Evolutionary conservation across 2,329 filamentous ascomycete genomes (phyloP).

Genomic region (Fusarium decemcellulare): DNA sequence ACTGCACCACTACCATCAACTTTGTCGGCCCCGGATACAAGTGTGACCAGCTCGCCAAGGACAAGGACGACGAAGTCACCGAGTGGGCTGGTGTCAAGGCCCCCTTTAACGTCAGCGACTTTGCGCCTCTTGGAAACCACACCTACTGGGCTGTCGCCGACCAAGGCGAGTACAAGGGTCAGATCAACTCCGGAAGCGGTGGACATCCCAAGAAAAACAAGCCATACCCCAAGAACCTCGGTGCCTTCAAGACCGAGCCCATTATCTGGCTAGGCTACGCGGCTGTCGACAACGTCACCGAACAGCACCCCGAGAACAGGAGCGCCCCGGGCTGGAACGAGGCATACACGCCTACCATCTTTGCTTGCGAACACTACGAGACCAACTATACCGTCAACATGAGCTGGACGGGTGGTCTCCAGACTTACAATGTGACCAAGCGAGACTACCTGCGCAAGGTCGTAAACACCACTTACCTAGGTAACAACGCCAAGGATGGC

Average conservation of each 20-base stretch:
- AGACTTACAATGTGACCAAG: slow-evolving; percentile 25
- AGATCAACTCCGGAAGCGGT: slow-evolving; percentile 13
- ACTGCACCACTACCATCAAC: slow-evolving; percentile 38
- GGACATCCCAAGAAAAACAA: slow-evolving; percentile 3
- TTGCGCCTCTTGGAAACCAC: slow-evolving; percentile 29
- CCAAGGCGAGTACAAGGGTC: slow-evolving; percentile 36
- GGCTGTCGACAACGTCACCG: slow-evolving; percentile 9
- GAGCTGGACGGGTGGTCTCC: slow-evolving; percentile 32
- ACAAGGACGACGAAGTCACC: slow-evolving; percentile 13
- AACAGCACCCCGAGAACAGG: not conserved
- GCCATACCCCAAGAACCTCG: slow-evolving; percentile 29
- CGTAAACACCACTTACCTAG: slow-evolving; percentile 31
- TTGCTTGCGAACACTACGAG: slow-evolving; percentile 44
- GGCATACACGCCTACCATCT: slow-evolving; percentile 27
- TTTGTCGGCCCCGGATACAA: slow-evolving; percentile 41
- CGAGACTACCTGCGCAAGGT: slow-evolving; percentile 36
- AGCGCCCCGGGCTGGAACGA: slow-evolving; percentile 19
- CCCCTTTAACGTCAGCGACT: slow-evolving; percentile 32
- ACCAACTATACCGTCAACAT: slow-evolving; percentile 36
- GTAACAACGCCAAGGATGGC: slow-evolving; percentile 16
- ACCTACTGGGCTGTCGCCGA: slow-evolving; percentile 30
- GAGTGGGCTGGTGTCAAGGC: slow-evolving; percentile 8
- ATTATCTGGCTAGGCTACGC: slow-evolving; percentile 41
- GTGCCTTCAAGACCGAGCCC: slow-evolving; percentile 34
- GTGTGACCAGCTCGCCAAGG: slow-evolving; percentile 33